Base-by-base conservation (phyloP, 352 stramenopile genomes). In the Pythium aphanidermatum region DNA sequence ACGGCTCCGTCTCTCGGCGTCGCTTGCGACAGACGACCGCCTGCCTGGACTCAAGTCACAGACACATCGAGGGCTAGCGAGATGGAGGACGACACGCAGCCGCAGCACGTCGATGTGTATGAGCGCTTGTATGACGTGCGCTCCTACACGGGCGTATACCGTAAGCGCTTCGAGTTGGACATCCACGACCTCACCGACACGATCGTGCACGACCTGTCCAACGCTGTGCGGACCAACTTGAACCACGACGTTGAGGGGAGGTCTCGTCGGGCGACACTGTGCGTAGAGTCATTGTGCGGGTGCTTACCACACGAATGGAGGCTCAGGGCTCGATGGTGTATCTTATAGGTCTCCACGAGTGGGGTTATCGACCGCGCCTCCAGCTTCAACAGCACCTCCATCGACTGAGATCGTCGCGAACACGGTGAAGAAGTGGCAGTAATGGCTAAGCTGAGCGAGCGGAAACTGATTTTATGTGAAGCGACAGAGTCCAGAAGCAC, bases 141-240 rank as follows among this genome's bases (percentile, higher is more conserved):
- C 2, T 60, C 51, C 29, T 60, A 60, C 37, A 60, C 51, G 16
- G 51, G 51, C 37, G 43, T 60, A 13, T 60, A 60, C 25, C 51
- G 51, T 31, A 60, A 60, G 20, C 51, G 51, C 43, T 60, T 60
- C 19, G 51, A 60, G 28, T 29, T 60, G 10, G 36, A 54, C 17
- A 60, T 54, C 37, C 51, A 54, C 37, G 51, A 60, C 31, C 44
- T 60, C 43, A 54, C 51, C 1, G 51, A 60, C 24, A 42, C 51
- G 5, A 20, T 60, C 19, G 51, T 60, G 23, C 51, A 60, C 44
- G 51, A 60, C 17, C 43, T 60, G 12, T 48, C 51, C 9, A 35
- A 27, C 20, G 49, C 51, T 2, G 35, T 60, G 32, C 51, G 51
- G 2, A 21, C 43, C n/a, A 54, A 60, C 30, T 27, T 60, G 19